phyloP scores from a whole-genome alignment of 192 early-diverging fungal genomes.

The Coemansia sp. region DNA sequence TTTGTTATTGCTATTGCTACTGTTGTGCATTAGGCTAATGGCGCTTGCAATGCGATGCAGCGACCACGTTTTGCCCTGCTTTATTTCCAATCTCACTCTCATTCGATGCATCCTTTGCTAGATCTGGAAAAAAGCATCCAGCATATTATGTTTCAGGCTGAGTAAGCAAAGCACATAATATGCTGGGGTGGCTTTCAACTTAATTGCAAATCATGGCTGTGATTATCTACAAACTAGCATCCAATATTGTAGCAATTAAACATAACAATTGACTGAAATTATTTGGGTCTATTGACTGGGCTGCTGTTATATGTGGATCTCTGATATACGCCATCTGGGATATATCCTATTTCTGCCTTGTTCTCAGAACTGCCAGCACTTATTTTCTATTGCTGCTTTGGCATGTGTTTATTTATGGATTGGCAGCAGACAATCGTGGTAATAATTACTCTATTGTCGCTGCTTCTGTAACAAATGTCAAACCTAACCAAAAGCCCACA shows the following conservation, averaged over 20 bases:
- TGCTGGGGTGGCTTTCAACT: conserved; percentile 3
- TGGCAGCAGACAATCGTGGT: background rate
- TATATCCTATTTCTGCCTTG: background rate
- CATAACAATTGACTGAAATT: conserved; percentile 3
- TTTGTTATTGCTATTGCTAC: background rate
- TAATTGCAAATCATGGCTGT: background rate
- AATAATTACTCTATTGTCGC: background rate
- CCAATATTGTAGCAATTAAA: conserved; percentile 13
- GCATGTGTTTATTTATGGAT: background rate
- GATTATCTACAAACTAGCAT: conserved; percentile 2
- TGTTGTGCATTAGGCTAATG: background rate
- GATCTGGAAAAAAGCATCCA: background rate
- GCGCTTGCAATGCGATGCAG: too few relatives aligned
- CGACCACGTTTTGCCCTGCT: too few relatives aligned
- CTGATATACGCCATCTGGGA: conserved; percentile 3
- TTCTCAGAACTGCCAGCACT: background rate
- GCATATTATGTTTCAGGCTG: background rate
- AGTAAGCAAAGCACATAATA: background rate
- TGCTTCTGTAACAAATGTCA: background rate
- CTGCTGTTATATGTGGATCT: background rate
- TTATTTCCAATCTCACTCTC: background rate
- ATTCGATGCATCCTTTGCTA: background rate
- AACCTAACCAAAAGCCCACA: background rate
- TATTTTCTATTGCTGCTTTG: background rate
- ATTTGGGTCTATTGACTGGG: background rate